Evolutionary conservation across 768 basidiomycete species (phyloP), one percentile per base, ranked within the genome.

Genomic region (Pseudohyphozyma bogoriensis): DNA sequence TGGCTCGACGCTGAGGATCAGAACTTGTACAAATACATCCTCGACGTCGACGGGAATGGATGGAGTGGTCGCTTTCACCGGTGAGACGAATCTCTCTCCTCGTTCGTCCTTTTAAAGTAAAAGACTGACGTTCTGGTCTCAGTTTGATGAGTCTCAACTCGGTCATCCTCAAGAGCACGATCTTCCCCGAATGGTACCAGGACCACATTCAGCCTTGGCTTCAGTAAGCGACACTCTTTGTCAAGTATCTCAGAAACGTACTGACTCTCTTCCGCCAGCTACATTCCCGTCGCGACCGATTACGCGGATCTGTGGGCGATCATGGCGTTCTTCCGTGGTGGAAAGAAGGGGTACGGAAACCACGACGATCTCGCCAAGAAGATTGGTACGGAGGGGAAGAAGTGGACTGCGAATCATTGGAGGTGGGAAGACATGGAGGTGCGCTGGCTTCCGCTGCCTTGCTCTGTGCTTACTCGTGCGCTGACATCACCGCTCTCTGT

Each of bases 31-130:
- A 76, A 76, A 60, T 76, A 74, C 66, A 59, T 67, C 87, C 76
- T 90, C 58, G 92, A 96, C 73, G 59, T 95, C 56, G 92, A 96
- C 69, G 92, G 92, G 13, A 92, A 90, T 85, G 85, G 87, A 20
- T 97, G 95, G 73, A 51, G 86, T 31, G 92, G 85, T 4, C 79
- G 89, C 16, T 91, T 95, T 73, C 83, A 89, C 79, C 79, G 84
- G 3, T 57, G 31, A 11, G 62, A 42, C n/a, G n/a, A n/a, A n/a
- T n/a, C 7, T 0, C 15, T 4, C 32, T 42, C 36, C 12, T 20
- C 6, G 9, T 26, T 37, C 22, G 15, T 2, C 26, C 37, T 2
- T 46, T 9, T 6, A 5, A 0, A 9, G 35, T 6, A 15, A 20
- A 13, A 3, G 26, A 29, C 29, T 35, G 42, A 29, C 15, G 8